These are phyloP conservation scores for Iris macrosiphon DNA, from an alignment of 106 monocot genomes.

Conservation along the genomic window DNA sequence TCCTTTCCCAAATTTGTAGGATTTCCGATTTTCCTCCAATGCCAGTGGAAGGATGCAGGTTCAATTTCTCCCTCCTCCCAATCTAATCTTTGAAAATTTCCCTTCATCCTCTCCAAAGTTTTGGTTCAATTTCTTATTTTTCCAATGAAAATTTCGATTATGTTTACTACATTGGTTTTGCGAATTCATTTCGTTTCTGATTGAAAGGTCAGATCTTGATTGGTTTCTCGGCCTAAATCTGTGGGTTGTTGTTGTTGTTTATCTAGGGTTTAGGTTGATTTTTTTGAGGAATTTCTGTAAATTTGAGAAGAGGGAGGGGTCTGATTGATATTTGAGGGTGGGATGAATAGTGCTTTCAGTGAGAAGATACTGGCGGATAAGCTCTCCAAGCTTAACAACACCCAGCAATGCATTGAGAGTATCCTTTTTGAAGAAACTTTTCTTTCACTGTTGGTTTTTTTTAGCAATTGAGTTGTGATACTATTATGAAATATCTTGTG, in stretches of 20 bases:
- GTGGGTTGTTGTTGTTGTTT: background rate
- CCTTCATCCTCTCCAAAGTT: background rate
- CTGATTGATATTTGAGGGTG: constrained; percentile 8
- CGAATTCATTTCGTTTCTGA: background rate
- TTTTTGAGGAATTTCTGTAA: background rate
- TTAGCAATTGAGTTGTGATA: no score
- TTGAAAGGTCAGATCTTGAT: background rate
- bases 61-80: background rate
- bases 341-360: constrained; percentile 81
- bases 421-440: constrained; percentile 35
- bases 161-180: background rate
- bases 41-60: background rate
- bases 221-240: background rate
- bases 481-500: no score
- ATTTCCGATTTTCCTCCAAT: background rate
- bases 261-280: constrained; percentile 5
- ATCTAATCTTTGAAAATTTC: background rate
- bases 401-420: constrained; percentile 96
- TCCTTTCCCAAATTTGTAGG: background rate
- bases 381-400: constrained; percentile 91
- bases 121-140: background rate
- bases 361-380: constrained; percentile 94
- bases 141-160: background rate
- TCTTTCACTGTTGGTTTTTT: background rate
- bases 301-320: background rate